Conservation (phyloP, 495 filamentous ascomycete genomes). For the Aspergillus hancockii region DNA sequence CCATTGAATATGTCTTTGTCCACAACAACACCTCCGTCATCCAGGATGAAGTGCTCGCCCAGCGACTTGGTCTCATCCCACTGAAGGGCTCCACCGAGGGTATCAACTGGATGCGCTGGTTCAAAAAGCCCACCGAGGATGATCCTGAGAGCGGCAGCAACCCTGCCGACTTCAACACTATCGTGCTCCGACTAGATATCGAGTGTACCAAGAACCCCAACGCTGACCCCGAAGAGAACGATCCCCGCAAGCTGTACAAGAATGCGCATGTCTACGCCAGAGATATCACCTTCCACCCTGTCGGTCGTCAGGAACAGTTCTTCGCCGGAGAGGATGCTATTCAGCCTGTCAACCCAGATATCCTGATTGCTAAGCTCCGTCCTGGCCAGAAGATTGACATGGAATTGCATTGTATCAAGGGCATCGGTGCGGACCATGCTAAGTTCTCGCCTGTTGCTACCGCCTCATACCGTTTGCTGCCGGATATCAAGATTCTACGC, state of each 20-base stretch:
- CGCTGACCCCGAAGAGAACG: conserved; percentile 67
- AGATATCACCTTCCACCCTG: conserved; percentile 72
- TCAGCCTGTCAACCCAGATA: conserved; percentile 81
- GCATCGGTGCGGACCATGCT: conserved; percentile 90
- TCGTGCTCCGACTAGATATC: conserved; percentile 69
- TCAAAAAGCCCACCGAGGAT: conserved; percentile 58
- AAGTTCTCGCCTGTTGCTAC: conserved; percentile 98
- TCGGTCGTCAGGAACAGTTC: conserved; percentile 67
- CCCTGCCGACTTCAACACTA: conserved; percentile 77
- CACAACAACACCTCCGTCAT: conserved; percentile 96
- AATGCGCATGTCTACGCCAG: conserved; percentile 85
- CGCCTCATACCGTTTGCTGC: conserved; percentile 86
- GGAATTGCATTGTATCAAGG: conserved; percentile 87
- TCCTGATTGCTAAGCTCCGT: conserved; percentile 90
- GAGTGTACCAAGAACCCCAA: conserved; percentile 75
- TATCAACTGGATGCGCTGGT: conserved; percentile 79
- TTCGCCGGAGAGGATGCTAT: conserved; percentile 69
- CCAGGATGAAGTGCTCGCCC: conserved; percentile 92
- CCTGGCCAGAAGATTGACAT: conserved; percentile 85
- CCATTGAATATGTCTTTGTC: conserved; percentile 89
- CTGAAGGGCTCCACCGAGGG: conserved; percentile 75
- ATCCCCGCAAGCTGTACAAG: conserved; percentile 80
- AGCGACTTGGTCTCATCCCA: conserved; percentile 86
- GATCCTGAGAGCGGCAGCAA: conserved; percentile 45
- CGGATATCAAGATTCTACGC: conserved; percentile 74